Percentiles rank a stretch among this genome's conserved stretches.
These are phyloP conservation scores for Trichomonascaceae sp. DNA, from an alignment of 1,139 yeast species.

Conservation along the genomic window DNA sequence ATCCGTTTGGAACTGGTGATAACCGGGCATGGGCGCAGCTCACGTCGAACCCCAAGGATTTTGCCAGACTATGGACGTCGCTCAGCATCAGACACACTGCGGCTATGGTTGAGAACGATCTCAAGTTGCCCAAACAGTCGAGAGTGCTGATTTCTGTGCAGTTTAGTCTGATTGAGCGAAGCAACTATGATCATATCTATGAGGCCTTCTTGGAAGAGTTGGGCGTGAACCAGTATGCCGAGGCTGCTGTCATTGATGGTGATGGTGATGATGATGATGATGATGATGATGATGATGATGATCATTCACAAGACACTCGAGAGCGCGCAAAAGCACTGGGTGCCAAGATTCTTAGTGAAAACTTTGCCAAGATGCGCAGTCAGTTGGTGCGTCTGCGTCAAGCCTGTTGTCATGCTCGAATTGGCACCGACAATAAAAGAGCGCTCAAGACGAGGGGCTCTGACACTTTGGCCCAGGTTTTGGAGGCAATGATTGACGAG, in stretches of 20 bases:
- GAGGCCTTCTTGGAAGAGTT: constrained; percentile 50
- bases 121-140: constrained; percentile 63
- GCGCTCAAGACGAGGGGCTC: constrained; percentile 19
- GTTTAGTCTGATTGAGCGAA: constrained; percentile 71
- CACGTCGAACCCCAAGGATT: constrained; percentile 28
- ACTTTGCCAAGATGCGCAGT: constrained; percentile 17
- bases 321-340: too few species aligned
- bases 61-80: constrained; percentile 33
- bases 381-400: constrained; percentile 66
- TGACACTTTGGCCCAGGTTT: constrained; percentile 50
- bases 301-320: constrained; percentile 5
- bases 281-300: constrained; percentile 35
- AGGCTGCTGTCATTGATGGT: constrained; percentile 25
- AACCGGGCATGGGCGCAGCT: constrained; percentile 21
- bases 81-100: constrained; percentile 72
- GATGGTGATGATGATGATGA: too few species aligned
- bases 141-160: constrained; percentile 58
- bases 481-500: constrained; percentile 45
- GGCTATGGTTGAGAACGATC: constrained; percentile 65
- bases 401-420: constrained; percentile 71
- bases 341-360: too few species aligned
- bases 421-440: constrained; percentile 35
- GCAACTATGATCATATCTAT: constrained; percentile 56
- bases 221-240: constrained; percentile 44
- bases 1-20: constrained; percentile 40